Base-by-base conservation (phyloP, 306 rosid species). In the Acmispon strigosus region DNA sequence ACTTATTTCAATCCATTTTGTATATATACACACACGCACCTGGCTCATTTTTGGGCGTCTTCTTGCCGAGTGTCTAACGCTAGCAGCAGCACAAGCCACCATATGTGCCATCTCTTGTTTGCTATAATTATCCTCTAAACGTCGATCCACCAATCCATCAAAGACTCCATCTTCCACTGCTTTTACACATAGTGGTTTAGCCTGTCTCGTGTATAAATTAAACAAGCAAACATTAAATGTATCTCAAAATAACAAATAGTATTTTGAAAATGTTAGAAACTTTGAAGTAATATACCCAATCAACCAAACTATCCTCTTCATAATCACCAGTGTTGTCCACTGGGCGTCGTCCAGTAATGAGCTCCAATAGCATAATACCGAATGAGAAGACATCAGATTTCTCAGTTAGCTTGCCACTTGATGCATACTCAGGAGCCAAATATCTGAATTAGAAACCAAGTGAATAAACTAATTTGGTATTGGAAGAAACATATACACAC, bases 361-460 rank as follows among this genome's bases (percentile, higher is more conserved):
- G 74, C 73, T 89, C 97, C 75, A 94, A 75, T 54, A 94, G 89
- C 87, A 94, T 78, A 17, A 94, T 47, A 11, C 98, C 97, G 5
- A 15, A 94, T 0, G 98, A 94, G 83, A 94, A 94, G 12, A 94
- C 91, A 55, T 94, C 97, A 2, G 97, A 90, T 77, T 93, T 93
- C 19, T 93, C 97, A 0, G 94, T 93, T 75, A 93, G 78, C 85
- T 93, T 93, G 20, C 97, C 98, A 39, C 82, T 90, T 19, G 98
- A 88, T 55, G 98, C 98, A 52, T 90, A 90, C 72, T 93, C 98
- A 12, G 98, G 98, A 69, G 98, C 98, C 84, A 93, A 59, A 70
- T 93, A 93, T 69, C 97, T 93, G 67, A 47, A 72, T 70, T 42
- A 36, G 7, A 20, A 12, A 2, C 53, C 47, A 8, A 19, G 12